Evolutionary conservation across 2,329 filamentous ascomycete genomes (phyloP), one percentile per base, ranked within the genome.

Genomic region (Penicillium sp.): DNA sequence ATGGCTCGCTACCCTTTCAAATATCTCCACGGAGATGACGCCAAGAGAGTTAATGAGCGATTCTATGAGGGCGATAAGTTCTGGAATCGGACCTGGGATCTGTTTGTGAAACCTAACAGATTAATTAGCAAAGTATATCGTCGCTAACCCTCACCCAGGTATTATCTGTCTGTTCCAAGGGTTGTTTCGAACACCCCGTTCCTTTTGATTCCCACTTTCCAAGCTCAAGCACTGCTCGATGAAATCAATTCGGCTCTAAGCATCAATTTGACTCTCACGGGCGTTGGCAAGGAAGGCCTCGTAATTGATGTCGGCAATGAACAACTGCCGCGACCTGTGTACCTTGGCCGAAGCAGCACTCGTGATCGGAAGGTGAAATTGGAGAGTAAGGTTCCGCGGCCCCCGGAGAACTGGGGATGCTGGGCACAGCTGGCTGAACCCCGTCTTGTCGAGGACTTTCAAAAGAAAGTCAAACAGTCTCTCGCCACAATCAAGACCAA

Each of bases 71-170:
- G 55, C 6, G 74, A 73, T 2, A 72, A 78, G 50, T 77, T 80
- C 61, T 83, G 82, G 64, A 73, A 77, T 2, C 81, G 84, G 56
- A 67, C 77, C 11, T 96, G 92, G 92, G 86, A 93, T 60, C 76
- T 96, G 89, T 94, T 79, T 80, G 87, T 80, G 4, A 55, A 49
- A 16, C 29, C 20, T 26, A 22, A 10, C 8, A 8, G 22, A 37
- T 8, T 10, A 13, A 8, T 32, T 11, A 32, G 39, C 32, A 10
- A 39, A 10, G n/a, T 37, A 22, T 2, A 51, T 29, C 20, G 20
- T 18, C 39, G 22, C 48, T 55, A 39, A 55, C n/a, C 11, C 35
- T 37, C 9, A 26, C 31, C 8, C 49, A 90, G 88, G 53, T 91
- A 87, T 72, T 92, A 89, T 69, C 67, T 91, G 35, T 79, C 85